These are phyloP conservation scores for Quaeritorhiza haematococci DNA, from an alignment of 371 early-diverging fungal genomes.

Conservation along the genomic window DNA sequence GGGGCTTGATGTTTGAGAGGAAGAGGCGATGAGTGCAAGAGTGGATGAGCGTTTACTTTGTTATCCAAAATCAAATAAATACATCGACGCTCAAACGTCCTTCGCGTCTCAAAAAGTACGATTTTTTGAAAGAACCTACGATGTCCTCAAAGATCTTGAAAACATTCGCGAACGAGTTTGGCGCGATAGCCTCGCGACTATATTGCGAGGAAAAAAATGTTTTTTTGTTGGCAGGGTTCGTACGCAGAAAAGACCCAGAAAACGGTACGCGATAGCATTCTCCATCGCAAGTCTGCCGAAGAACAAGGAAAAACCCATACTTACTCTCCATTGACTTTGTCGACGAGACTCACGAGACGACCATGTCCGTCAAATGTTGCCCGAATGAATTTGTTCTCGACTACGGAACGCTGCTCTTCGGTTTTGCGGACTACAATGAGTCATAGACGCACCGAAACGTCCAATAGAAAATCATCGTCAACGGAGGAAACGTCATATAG, in stretches of 20 bases:
- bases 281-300: too few species aligned
- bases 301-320: too few species aligned
- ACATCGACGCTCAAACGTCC: conserved; percentile 22
- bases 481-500: too few species aligned
- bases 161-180: conserved; percentile 66
- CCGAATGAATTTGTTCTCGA: conserved; percentile 68
- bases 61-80: conserved; percentile 1
- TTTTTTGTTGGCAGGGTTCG: conserved; percentile 20
- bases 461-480: too few species aligned
- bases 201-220: neutral
- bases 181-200: conserved; percentile 68
- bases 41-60: neutral
- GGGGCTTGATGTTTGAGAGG: too few species aligned
- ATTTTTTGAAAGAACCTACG: too few species aligned
- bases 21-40: too few species aligned
- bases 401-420: too few species aligned
- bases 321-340: conserved; percentile 46
- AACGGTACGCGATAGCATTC: too few species aligned
- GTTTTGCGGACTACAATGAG: too few species aligned
- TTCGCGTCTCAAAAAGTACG: conserved; percentile 81
- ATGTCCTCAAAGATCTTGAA: conserved; percentile 83
- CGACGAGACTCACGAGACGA: conserved; percentile 59
- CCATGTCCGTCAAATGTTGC: conserved; percentile 70
- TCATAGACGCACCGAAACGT: too few species aligned
- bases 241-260: neutral